Evolutionary conservation across 805 yeast species (phyloP).

Genomic region (Ogataea henricii): DNA sequence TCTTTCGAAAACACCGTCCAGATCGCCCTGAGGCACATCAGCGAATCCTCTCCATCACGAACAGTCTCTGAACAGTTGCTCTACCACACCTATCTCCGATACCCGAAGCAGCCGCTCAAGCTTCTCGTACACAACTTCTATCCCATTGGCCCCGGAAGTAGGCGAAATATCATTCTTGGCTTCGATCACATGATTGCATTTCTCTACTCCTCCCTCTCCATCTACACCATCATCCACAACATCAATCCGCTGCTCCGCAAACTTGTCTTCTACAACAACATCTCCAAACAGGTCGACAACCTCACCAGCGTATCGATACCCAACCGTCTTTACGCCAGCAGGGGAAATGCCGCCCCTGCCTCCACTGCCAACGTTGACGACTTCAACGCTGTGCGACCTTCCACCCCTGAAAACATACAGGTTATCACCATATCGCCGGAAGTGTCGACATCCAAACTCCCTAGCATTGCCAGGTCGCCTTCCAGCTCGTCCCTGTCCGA

Average conservation of each 20-base stretch:
- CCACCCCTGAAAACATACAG: constrained; percentile 10
- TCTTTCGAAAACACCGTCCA: constrained; percentile 1
- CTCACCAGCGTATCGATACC: constrained; percentile 21
- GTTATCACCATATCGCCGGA: constrained; percentile 18
- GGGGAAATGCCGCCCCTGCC: neutral
- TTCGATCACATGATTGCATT: constrained; percentile 33
- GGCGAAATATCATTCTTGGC: constrained; percentile 23
- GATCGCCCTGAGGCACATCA: constrained; percentile 5
- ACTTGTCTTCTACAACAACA: constrained; percentile 13
- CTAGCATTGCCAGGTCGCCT: constrained; percentile 12
- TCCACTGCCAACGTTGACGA: neutral
- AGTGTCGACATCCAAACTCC: constrained; percentile 22
- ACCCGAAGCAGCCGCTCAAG: constrained; percentile 26
- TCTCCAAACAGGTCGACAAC: constrained; percentile 25
- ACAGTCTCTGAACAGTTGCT: constrained; percentile 13
- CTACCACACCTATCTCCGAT: constrained; percentile 18
- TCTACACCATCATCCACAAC: constrained; percentile 34
- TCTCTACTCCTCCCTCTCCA: constrained; percentile 30
- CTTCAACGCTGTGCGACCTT: constrained; percentile 6
- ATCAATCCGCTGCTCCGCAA: constrained; percentile 29
- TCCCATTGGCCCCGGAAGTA: constrained; percentile 17
- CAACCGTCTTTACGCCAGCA: constrained; percentile 12
- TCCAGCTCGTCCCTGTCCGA: constrained; percentile 8
- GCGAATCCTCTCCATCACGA: neutral
- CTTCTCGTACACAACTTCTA: constrained; percentile 25